Evolutionary conservation across 2,329 filamentous ascomycete species (phyloP), one percentile per base, ranked within the genome.

Genomic region (Alternaria hordeiaustralica): DNA sequence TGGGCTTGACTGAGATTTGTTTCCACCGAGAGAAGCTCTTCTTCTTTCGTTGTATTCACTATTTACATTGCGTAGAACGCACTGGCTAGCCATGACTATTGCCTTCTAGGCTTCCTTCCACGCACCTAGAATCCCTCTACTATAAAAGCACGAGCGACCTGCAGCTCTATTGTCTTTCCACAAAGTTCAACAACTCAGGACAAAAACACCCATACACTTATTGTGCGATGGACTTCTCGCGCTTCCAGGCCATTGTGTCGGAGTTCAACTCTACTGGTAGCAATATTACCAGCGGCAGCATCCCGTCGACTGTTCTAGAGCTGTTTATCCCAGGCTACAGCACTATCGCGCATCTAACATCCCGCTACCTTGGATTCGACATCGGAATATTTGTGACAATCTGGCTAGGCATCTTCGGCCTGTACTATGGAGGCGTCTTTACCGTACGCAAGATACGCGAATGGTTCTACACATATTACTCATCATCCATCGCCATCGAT

Each of bases 271-370:
- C 60, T 9, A 70, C 66, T 9, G 18, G 26, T 6, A 51, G 13
- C 47, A 51, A 45, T 6, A 21, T 45, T 1, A 45, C 18, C 11
- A 45, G 18, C 43, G 11, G 18, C 18, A 79, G 82, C 46, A 74
- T 86, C 10, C 81, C 84, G 1, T 79, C 80, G 20, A 82, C 80
- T 15, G 76, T 86, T 18, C 77, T 86, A n/a, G 84, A 86, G 51
- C 76, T 82, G 2, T 71, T 86, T n/a, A 79, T 86, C 36, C 84
- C 84, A 9, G 36, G 36, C 15, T 41, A 41, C 36, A 41, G 36
- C 9, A 41, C 36, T 18, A 41, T 41, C 33, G 84, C 83, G 1
- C 78, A 80, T 28, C 80, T 83, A 60, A 73, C 84, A 25, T 73
- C 78, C 8, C 75, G 81, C 5, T 64, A 77, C 3, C 75, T 84